Evolutionary conservation across 2,329 filamentous ascomycete genomes (phyloP), one percentile per base, ranked within the genome.

Genomic region (Periconia sp.): DNA sequence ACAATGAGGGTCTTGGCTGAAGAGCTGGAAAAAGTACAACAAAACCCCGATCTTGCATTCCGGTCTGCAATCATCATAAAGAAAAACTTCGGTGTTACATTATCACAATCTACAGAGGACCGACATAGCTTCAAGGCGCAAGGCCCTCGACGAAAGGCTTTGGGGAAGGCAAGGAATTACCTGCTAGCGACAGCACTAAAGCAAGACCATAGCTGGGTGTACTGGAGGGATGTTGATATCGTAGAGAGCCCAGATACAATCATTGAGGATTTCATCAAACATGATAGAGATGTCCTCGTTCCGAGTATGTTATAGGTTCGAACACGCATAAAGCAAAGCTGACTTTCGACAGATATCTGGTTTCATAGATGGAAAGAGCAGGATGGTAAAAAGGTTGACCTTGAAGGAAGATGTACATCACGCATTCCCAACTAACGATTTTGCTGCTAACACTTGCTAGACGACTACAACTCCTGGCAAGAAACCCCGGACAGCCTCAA

Each of bases 391-490:
- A 66, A 64, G 63, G 63, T 69, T 37, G 92, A 99, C 66, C 92
- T 97, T 57, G 94, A 99, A 75, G 94, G 94, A 52, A 85, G 89
- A 80, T 99, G 89, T 94, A 78, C 75, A 58, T 87, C 10, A 10
- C 18, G n/a, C n/a, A 7, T 40, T 24, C 18, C 17, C 18, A 17
- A n/a, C 21, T 30, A 18, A 3, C 13, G 7, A 18, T 3, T 17
- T n/a, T 24, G 21, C 13, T 8, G 15, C 52, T 59, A 38, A 62
- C 53, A 17, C 40, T 28, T 15, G 24, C 24, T 48, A 94, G 89
- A 97, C 67, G 94, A 99, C 70, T 99, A 99, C 77, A 99, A 99
- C 73, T 97, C 94, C 1, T 99, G 94, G 94, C 83, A 95, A 59
- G 94, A 99, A 74, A 92, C 92, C 8, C 86, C 92, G 37, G 88